A percentile compares a stretch with the other conserved stretches of the same genome.
Evolutionary conservation across 2,329 filamentous ascomycete genomes (phyloP).

Genomic region (Pyrenophora teres): DNA sequence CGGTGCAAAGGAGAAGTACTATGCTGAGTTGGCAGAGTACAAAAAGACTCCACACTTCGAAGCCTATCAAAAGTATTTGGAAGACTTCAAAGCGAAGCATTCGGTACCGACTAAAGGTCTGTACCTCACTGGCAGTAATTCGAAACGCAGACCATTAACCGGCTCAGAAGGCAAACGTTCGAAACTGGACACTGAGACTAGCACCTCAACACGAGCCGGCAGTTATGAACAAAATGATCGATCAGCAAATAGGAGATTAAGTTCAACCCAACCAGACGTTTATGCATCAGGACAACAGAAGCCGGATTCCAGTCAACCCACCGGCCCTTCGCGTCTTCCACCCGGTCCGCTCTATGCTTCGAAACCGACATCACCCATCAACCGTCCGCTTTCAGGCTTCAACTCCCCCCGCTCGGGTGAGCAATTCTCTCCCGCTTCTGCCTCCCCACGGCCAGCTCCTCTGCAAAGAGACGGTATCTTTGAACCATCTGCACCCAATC

Average conservation of each 20-base stretch:
- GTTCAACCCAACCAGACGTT: constrained; percentile 31
- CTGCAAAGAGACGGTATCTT: constrained; percentile 34
- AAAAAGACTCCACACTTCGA: constrained; percentile 75
- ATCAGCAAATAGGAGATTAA: constrained; percentile 31
- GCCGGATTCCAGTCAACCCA: constrained; percentile 37
- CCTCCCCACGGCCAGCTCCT: constrained; percentile 39
- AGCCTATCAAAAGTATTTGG: constrained; percentile 72
- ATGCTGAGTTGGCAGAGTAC: constrained; percentile 72
- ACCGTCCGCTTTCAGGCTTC: constrained; percentile 35
- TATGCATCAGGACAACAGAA: constrained; percentile 22
- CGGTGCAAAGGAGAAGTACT: constrained; percentile 75
- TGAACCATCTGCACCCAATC: constrained; percentile 25
- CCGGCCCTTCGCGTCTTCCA: constrained; percentile 31
- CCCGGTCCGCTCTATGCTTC: constrained; percentile 33
- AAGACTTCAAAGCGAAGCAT: constrained; percentile 78
- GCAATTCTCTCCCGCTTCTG: constrained; percentile 42
- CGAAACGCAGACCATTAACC: constrained; percentile 24
- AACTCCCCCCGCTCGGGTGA: constrained; percentile 42
- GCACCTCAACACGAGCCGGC: constrained; percentile 36
- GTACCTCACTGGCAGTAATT: constrained; percentile 6
- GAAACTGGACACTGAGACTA: constrained; percentile 49
- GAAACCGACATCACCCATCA: constrained; percentile 43
- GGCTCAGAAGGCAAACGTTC: constrained; percentile 51
- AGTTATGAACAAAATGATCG: constrained; percentile 40
- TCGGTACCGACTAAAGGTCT: constrained; percentile 44